Percentiles rank a stretch among this genome's conserved stretches.
Evolutionary conservation across 306 rosid genomes (phyloP).

Genomic region (Sesbania bispinosa): DNA sequence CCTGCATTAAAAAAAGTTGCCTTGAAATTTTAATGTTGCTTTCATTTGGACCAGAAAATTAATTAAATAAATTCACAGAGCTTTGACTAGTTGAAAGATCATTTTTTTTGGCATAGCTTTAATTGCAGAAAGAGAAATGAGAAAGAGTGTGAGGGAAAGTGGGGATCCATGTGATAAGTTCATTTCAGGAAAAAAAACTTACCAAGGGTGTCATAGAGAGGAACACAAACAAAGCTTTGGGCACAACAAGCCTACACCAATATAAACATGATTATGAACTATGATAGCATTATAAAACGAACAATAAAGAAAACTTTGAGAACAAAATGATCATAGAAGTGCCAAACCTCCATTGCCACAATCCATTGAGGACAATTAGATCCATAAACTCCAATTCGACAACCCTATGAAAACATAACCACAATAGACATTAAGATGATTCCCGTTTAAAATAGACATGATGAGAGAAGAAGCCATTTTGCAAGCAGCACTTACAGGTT

Average conservation of each 20-base stretch:
- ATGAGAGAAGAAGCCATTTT: too few relatives aligned
- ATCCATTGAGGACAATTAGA: slow-evolving; percentile 89
- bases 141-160: too few relatives aligned
- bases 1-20: slow-evolving; percentile 39
- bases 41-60: neutral
- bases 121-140: too few relatives aligned
- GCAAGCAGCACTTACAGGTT: slow-evolving; percentile 54
- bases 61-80: too few relatives aligned
- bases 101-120: too few relatives aligned
- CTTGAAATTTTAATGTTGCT: neutral
- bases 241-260: slow-evolving; percentile 78
- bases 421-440: neutral
- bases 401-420: slow-evolving; percentile 42
- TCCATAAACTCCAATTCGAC: slow-evolving; percentile 80
- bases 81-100: too few relatives aligned
- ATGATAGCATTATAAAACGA: neutral
- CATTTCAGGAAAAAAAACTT: too few relatives aligned
- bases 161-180: too few relatives aligned
- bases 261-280: neutral
- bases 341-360: slow-evolving; percentile 83
- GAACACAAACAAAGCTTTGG: slow-evolving; percentile 75
- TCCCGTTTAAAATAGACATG: neutral
- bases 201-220: slow-evolving; percentile 98
- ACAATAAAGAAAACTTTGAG: neutral
- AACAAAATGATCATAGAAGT: neutral